A percentile compares a stretch with the other conserved stretches of the same genome.
Conservation (phyloP, 805 yeast genomes). For the Saturnispora silvae region DNA sequence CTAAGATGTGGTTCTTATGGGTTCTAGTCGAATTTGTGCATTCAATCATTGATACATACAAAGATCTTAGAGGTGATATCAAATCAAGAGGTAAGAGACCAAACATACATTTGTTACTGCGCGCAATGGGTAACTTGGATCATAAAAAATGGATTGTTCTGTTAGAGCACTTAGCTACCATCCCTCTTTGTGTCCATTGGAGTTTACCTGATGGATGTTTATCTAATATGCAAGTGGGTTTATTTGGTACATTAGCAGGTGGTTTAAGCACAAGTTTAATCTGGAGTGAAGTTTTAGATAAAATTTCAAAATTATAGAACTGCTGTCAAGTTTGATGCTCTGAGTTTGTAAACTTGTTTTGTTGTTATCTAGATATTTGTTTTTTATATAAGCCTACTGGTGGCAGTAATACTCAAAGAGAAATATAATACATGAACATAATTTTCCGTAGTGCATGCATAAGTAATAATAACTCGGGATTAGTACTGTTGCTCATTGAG, state of each 20-base stretch:
- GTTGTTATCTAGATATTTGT: too few relatives aligned
- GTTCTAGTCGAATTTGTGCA: slow-evolving; percentile 25
- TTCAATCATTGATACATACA: slow-evolving; percentile 5
- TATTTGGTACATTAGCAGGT: slow-evolving; percentile 24
- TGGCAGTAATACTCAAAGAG: too few relatives aligned
- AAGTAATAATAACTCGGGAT: too few relatives aligned
- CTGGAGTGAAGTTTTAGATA: slow-evolving; percentile 15
- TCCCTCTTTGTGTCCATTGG: slow-evolving; percentile 31
- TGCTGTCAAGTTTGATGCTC: background rate
- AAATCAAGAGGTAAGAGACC: slow-evolving; percentile 1
- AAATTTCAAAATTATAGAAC: slow-evolving; percentile 9
- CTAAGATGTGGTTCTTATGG: slow-evolving; percentile 27
- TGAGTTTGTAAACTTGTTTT: too few relatives aligned
- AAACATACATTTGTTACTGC: background rate
- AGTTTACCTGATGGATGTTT: slow-evolving; percentile 27
- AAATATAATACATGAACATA: too few relatives aligned
- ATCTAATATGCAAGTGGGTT: slow-evolving; percentile 24
- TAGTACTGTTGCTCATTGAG: too few relatives aligned
- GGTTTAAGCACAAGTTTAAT: slow-evolving; percentile 15
- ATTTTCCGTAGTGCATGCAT: too few relatives aligned
- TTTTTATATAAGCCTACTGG: too few relatives aligned
- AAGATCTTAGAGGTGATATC: background rate
- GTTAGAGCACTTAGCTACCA: slow-evolving; percentile 24
- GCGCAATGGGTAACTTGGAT: slow-evolving; percentile 7
- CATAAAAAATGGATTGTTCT: slow-evolving; percentile 12